Percentiles rank a stretch among this genome's conserved stretches.
phyloP scores from a whole-genome alignment of 2,329 filamentous ascomycete genomes.

The Lachnellula suecica region DNA sequence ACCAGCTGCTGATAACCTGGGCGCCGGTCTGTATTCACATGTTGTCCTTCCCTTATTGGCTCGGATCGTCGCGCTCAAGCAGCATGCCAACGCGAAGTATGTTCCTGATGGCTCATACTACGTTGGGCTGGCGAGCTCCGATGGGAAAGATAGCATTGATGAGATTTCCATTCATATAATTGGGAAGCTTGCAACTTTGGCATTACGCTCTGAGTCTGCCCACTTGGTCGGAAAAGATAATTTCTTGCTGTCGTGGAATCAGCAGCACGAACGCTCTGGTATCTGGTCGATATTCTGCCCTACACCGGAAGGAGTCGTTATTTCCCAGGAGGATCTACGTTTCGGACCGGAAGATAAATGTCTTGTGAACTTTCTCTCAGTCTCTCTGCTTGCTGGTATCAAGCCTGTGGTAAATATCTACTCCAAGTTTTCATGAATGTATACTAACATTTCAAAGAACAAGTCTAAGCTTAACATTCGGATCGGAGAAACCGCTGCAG shows the following conservation, averaged over 20 bases:
- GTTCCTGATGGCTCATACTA: not conserved
- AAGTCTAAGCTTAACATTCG: slow-evolving; percentile 10
- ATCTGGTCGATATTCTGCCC: slow-evolving; percentile 20
- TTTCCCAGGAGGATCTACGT: slow-evolving; percentile 10
- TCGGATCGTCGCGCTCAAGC: not conserved
- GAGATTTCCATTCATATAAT: slow-evolving; percentile 18
- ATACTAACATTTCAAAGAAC: slow-evolving; percentile 17
- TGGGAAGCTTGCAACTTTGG: slow-evolving; percentile 21
- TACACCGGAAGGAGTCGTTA: slow-evolving; percentile 1
- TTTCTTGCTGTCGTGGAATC: slow-evolving; percentile 10
- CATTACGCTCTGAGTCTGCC: slow-evolving; percentile 16
- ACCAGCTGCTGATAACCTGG: not conserved
- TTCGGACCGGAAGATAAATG: slow-evolving; percentile 20
- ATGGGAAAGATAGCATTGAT: slow-evolving; percentile 6
- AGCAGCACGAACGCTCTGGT: slow-evolving; percentile 3
- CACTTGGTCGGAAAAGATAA: slow-evolving; percentile 18
- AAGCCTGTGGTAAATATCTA: slow-evolving; percentile 21
- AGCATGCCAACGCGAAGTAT: not conserved
- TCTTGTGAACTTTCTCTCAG: slow-evolving; percentile 18
- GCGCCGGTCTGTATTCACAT: not conserved
- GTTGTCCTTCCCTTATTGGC: not conserved
- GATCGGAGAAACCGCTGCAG: slow-evolving; percentile 18
- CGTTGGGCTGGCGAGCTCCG: slow-evolving; percentile 10
- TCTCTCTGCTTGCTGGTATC: slow-evolving; percentile 26
- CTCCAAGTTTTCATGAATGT: not conserved